phyloP scores from a whole-genome alignment of 108 stramenopile species.

The Cyclostephanos invisitatus region DNA sequence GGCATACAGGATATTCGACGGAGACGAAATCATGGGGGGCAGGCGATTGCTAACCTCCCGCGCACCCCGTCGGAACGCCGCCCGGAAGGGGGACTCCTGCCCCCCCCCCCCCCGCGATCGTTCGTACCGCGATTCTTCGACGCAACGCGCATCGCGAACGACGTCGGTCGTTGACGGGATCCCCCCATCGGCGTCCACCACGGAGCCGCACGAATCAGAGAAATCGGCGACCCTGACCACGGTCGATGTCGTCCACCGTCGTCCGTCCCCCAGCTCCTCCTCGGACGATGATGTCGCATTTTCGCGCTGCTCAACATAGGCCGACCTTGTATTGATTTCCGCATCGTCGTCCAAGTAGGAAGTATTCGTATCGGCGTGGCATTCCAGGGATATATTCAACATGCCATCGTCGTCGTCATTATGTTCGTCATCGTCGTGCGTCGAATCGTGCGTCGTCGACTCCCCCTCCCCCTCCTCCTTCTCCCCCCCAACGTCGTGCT shows the following conservation, averaged over 20 bases:
- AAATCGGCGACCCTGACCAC: constrained; percentile 17
- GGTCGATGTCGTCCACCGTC: background rate
- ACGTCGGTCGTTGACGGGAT: too few relatives aligned
- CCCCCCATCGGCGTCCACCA: background rate
- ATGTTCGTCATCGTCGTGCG: background rate
- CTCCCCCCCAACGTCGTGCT: background rate
- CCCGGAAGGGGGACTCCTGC: constrained; percentile 38
- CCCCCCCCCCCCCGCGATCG: too few relatives aligned
- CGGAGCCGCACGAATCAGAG: constrained; percentile 1
- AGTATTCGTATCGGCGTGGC: constrained; percentile 21
- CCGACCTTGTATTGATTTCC: background rate
- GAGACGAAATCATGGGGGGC: background rate
- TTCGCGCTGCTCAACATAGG: background rate
- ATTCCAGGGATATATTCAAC: constrained; percentile 34
- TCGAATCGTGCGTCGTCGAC: background rate
- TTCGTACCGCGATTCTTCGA: too few relatives aligned
- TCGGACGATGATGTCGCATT: too few relatives aligned
- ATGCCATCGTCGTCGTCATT: background rate
- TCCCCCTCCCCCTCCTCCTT: too few relatives aligned
- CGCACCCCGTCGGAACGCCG: constrained; percentile 34
- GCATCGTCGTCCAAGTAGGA: constrained; percentile 20
- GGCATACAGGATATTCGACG: constrained; percentile 10
- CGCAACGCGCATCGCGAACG: background rate
- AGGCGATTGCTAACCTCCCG: constrained; percentile 18
- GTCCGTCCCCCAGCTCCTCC: background rate